Conservation (phyloP, 116 monocot species). For the Dioscorea cayenensis region DNA sequence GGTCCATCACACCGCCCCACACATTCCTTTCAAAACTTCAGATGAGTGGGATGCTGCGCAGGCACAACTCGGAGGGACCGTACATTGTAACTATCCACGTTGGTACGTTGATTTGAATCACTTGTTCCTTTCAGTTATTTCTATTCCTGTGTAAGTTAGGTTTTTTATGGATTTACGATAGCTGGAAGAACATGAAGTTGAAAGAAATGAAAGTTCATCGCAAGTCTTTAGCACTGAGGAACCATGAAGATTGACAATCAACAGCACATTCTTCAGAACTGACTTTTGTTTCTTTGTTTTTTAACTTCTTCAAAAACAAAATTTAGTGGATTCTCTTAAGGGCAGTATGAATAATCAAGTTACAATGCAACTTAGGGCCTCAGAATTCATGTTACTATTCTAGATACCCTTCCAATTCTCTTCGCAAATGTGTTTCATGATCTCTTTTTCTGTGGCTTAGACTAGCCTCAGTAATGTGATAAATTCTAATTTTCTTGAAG, state of each 20-base stretch:
- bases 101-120: slow-evolving; percentile 33
- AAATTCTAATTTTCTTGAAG: no score
- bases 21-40: slow-evolving; percentile 85
- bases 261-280: no score
- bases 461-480: no score
- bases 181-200: no score
- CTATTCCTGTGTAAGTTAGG: not conserved
- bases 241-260: no score
- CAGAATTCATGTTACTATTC: no score
- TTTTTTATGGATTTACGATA: no score
- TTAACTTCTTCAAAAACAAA: not conserved
- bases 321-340: not conserved
- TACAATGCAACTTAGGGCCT: not conserved
- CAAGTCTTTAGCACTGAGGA: no score
- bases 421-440: no score
- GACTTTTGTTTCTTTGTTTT: not conserved
- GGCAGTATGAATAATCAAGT: not conserved
- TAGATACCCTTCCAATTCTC: no score
- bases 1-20: slow-evolving; percentile 98
- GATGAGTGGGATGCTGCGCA: slow-evolving; percentile 88
- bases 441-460: no score
- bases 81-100: slow-evolving; percentile 81
- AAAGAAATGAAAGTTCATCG: no score
- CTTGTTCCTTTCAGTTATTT: not conserved
- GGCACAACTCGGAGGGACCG: slow-evolving; percentile 84